Base-by-base conservation (phyloP, 2,329 filamentous ascomycete species). In the Rutstroemia sydowiana region DNA sequence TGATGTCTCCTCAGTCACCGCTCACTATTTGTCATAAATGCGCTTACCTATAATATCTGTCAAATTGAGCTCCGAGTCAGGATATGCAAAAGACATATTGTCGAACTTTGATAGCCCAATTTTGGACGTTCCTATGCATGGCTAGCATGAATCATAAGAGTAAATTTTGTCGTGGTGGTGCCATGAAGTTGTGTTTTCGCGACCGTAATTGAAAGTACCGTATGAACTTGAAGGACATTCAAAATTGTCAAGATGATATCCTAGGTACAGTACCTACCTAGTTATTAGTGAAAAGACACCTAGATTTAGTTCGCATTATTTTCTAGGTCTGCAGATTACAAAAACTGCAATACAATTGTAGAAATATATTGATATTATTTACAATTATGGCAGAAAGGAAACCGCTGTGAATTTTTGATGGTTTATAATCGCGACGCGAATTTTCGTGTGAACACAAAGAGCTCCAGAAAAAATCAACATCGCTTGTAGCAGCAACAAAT, bases 381-480 rank as follows among this genome's bases (percentile, higher is more conserved):
- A n/a, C n/a, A n/a, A n/a, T n/a, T n/a, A n/a, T n/a, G n/a, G n/a
- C n/a, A n/a, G n/a, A n/a, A n/a, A n/a, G n/a, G n/a, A n/a, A n/a
- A n/a, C n/a, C n/a, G 20, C 37, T 13, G 21, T 20, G 21, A 18
- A 20, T 41, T 46, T 45, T 39, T 21, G 31, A 21, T 50, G 40
- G 48, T 48, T 39, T 11, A 23, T 32, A 16, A 30, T 39, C 32
- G 48, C 48, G 41, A 51, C 48, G 48, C 48, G 48, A 45, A 39
- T 51, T 51, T 46, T 51, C 48, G 48, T 51, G 48, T 46, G 41
- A n/a, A 20, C 31, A 45, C 20, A 43, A 30, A 51, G 41, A 46
- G 48, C 48, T 51, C 40, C 41, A 51, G 46, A 51, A 13, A 14
- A 46, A 45, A 45, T 20, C 16, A 51, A 23, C 48, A 31, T 45